Percentiles rank a stretch among this genome's conserved stretches.
Conservation (phyloP, 768 basidiomycete species). For the Grammothele lineata region DNA sequence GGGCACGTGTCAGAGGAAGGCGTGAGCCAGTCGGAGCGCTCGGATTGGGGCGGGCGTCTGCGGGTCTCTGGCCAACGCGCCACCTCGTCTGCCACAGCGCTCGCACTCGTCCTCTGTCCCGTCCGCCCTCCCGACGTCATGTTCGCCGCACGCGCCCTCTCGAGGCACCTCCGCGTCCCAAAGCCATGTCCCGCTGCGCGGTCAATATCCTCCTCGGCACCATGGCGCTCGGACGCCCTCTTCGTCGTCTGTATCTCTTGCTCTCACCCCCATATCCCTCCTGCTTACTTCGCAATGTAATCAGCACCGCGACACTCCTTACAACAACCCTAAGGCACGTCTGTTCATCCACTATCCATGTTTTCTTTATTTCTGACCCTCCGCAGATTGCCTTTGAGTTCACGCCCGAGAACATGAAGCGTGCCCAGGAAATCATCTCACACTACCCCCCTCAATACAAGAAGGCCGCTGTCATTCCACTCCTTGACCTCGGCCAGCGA, state of each 20-base stretch:
- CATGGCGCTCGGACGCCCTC: slow-evolving; percentile 73
- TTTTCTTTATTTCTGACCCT: neutral
- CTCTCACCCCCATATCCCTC: neutral
- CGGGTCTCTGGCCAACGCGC: too few relatives aligned
- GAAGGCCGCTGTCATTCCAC: slow-evolving; percentile 96
- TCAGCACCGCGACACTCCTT: slow-evolving; percentile 91
- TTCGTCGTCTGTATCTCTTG: slow-evolving; percentile 55
- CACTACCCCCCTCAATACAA: slow-evolving; percentile 97
- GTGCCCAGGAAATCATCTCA: slow-evolving; percentile 84
- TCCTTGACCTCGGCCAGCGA: slow-evolving; percentile 93
- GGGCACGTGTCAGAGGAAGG: too few relatives aligned
- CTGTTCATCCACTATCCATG: neutral
- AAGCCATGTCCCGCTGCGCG: slow-evolving; percentile 12
- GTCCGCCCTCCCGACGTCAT: slow-evolving; percentile 9
- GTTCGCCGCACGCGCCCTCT: slow-evolving; percentile 23
- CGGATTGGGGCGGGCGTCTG: too few relatives aligned
- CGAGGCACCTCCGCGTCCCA: slow-evolving; percentile 13
- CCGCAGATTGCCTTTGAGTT: slow-evolving; percentile 88
- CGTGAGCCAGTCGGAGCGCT: too few relatives aligned
- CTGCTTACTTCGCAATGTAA: too few relatives aligned
- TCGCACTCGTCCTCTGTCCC: neutral
- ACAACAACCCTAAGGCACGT: slow-evolving; percentile 89
- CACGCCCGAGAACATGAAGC: slow-evolving; percentile 73
- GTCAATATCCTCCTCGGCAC: slow-evolving; percentile 33
- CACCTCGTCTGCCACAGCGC: slow-evolving; percentile 1